Percentiles rank a stretch among this genome's conserved stretches.
phyloP scores from a whole-genome alignment of 306 rosid genomes.

The Quercus agrifolia region DNA sequence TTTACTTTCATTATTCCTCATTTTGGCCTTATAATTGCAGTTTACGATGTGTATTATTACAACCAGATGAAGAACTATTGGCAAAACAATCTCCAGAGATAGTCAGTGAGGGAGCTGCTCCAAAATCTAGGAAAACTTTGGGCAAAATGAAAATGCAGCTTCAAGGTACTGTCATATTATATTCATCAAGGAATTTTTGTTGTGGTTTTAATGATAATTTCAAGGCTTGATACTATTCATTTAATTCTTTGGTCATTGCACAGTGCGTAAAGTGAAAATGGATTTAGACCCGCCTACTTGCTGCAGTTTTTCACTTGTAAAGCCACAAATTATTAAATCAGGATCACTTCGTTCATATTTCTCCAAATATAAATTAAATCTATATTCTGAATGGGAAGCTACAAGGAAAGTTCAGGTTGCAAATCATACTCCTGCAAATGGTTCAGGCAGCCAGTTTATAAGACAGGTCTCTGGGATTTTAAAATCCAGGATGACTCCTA shows the following conservation, averaged over 20 bases:
- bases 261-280: constrained; percentile 38
- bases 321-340: neutral
- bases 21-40: constrained; percentile 9
- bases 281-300: constrained; percentile 19
- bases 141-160: constrained; percentile 37
- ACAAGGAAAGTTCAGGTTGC: constrained; percentile 9
- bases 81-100: constrained; percentile 21
- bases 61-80: constrained; percentile 35
- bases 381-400: constrained; percentile 19
- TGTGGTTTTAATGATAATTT: neutral
- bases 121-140: constrained; percentile 10
- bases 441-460: constrained; percentile 13
- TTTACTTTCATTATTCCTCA: neutral
- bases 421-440: constrained; percentile 8
- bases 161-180: neutral
- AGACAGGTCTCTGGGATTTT: constrained; percentile 22
- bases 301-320: constrained; percentile 14
- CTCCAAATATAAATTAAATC: constrained; percentile 1
- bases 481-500: neutral
- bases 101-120: constrained; percentile 18
- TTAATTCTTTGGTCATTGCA: neutral
- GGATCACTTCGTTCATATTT: constrained; percentile 1
- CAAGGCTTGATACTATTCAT: neutral
- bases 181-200: neutral
- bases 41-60: constrained; percentile 30